These are phyloP conservation scores for Agarophyton chilense DNA, from an alignment of 23 red algal species.

Conservation along the genomic window DNA sequence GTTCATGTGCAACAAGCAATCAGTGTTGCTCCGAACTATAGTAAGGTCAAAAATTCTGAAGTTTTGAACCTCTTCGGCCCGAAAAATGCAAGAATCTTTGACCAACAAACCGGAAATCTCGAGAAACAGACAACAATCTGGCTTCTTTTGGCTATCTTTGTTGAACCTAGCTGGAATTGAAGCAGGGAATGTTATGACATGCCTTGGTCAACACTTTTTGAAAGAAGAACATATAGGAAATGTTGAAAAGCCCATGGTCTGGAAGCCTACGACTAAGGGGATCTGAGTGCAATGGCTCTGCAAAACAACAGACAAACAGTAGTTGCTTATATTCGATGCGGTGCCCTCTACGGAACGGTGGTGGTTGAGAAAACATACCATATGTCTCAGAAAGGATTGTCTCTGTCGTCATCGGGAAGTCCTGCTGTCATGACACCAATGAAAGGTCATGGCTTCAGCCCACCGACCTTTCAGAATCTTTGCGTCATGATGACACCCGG, in stretches of 20 bases:
- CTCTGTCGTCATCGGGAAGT: neutral
- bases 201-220: neutral
- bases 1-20: neutral
- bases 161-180: neutral
- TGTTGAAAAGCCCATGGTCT: neutral
- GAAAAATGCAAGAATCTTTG: neutral
- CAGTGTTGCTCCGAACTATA: neutral
- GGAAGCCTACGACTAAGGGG: neutral
- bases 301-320: neutral
- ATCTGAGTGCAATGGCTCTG: neutral
- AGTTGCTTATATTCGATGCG: neutral
- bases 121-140: neutral
- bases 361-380: neutral
- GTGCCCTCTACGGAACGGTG: neutral
- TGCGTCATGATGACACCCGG: neutral
- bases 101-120: neutral
- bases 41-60: neutral
- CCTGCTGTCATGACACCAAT: neutral
- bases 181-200: neutral
- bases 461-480: neutral
- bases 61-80: neutral
- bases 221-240: neutral
- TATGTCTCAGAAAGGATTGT: neutral
- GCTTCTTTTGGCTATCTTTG: neutral
- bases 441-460: neutral